These are phyloP conservation scores for Teratosphaeria zuluensis DNA, from an alignment of 2,329 filamentous ascomycete species.

Conservation along the genomic window DNA sequence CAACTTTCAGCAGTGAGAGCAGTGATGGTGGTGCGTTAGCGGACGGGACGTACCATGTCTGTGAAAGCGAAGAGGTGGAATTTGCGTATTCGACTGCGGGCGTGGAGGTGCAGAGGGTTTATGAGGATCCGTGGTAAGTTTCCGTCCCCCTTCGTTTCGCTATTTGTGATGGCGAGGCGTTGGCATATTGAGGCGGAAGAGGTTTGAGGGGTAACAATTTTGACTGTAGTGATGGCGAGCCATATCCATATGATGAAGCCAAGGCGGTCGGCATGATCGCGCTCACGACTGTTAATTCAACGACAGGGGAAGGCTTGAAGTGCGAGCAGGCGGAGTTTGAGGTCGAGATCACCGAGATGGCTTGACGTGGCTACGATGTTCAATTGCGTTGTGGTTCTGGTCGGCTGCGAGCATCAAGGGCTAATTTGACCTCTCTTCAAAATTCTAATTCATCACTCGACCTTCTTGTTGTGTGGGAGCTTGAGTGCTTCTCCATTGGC, in stretches of 20 bases:
- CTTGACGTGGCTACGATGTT: neutral
- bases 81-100: conserved; percentile 13
- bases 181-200: neutral
- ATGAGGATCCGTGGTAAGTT: conserved; percentile 14
- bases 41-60: conserved; percentile 11
- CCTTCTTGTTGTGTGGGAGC: no score
- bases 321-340: conserved; percentile 7
- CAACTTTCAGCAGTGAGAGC: neutral
- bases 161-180: neutral
- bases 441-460: no score
- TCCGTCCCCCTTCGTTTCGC: conserved; percentile 1
- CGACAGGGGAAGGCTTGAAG: conserved; percentile 7
- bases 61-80: conserved; percentile 11
- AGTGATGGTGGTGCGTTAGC: conserved; percentile 5
- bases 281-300: conserved; percentile 7
- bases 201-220: neutral
- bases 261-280: conserved; percentile 12
- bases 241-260: conserved; percentile 13
- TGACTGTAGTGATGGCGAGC: conserved; percentile 4
- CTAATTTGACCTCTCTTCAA: no score
- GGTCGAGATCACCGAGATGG: conserved; percentile 11
- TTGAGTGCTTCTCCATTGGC: no score
- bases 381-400: no score
- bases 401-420: no score
- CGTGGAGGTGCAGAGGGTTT: conserved; percentile 13